Conservation (phyloP, 305 asterid species). For the Rubia balearica region DNA sequence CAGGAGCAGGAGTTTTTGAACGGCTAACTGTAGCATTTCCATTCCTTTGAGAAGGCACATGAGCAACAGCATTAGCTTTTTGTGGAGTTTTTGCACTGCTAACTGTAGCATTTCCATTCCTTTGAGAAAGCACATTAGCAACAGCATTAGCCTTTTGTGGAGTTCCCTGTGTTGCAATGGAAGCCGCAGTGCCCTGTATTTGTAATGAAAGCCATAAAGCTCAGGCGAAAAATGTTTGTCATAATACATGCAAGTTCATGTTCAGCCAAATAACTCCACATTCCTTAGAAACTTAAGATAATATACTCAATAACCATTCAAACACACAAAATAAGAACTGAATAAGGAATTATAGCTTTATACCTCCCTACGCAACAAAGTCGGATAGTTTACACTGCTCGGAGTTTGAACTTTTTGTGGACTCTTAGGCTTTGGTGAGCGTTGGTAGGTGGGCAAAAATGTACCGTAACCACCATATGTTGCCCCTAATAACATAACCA, state of each 20-base stretch:
- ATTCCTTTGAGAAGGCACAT: slow-evolving; percentile 28
- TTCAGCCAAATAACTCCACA: slow-evolving; percentile 15
- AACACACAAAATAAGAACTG: slow-evolving; percentile 15
- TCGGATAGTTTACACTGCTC: slow-evolving; percentile 39
- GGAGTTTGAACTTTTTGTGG: slow-evolving; percentile 48
- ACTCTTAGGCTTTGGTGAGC: slow-evolving; percentile 59
- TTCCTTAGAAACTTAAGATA: slow-evolving; percentile 10
- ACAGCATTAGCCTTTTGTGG: slow-evolving; percentile 29
- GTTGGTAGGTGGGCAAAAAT: slow-evolving; percentile 64
- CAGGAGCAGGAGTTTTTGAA: slow-evolving; percentile 16
- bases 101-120: slow-evolving; percentile 35
- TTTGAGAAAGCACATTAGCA: slow-evolving; percentile 35
- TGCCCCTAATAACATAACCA: slow-evolving; percentile 46
- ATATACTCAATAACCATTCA: not conserved
- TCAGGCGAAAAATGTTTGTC: slow-evolving; percentile 24
- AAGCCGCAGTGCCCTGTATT: slow-evolving; percentile 26
- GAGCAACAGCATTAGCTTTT: slow-evolving; percentile 14
- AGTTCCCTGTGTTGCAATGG: slow-evolving; percentile 42
- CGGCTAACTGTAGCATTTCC: slow-evolving; percentile 30
- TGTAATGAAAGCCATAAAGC: slow-evolving; percentile 31
- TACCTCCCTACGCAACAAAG: slow-evolving; percentile 46
- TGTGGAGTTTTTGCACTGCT: slow-evolving; percentile 24
- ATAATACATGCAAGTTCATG: slow-evolving; percentile 14
- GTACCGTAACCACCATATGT: slow-evolving; percentile 92
- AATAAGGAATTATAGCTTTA: slow-evolving; percentile 14